Conservation (phyloP, 768 basidiomycete species). For the Xanthoconium purpureum region DNA sequence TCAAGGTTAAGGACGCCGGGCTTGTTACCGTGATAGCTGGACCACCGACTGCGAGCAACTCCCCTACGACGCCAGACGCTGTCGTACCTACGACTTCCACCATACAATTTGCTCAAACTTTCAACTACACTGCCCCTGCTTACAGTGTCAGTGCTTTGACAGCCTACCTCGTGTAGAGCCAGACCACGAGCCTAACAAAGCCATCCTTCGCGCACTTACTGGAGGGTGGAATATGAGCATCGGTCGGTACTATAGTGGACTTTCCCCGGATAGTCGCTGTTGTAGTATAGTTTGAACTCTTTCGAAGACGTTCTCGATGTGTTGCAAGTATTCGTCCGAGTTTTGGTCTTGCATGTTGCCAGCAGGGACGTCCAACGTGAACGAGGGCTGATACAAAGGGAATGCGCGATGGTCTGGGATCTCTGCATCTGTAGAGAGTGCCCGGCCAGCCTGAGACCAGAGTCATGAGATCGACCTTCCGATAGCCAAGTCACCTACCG, state of each 20-base stretch:
- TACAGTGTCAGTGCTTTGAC: constrained; percentile 40
- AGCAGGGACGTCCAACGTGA: constrained; percentile 70
- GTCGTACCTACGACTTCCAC: constrained; percentile 45
- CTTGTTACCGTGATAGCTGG: constrained; percentile 52
- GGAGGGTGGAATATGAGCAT: neutral
- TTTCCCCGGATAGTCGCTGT: constrained; percentile 11
- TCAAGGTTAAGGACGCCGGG: constrained; percentile 44
- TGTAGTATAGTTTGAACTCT: constrained; percentile 28
- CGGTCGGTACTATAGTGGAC: neutral
- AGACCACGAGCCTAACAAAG: neutral
- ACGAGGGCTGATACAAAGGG: constrained; percentile 74
- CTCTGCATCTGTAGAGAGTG: constrained; percentile 53
- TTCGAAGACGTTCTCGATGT: constrained; percentile 42
- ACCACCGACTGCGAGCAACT: constrained; percentile 49
- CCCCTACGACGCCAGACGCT: constrained; percentile 45
- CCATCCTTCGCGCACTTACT: neutral
- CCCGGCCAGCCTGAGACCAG: constrained; percentile 46
- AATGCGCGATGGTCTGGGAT: constrained; percentile 79
- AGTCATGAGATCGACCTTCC: neutral
- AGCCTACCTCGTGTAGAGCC: neutral
- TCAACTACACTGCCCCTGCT: constrained; percentile 54
- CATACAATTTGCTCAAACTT: constrained; percentile 47
- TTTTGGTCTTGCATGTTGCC: constrained; percentile 79
- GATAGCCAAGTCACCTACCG: constrained; percentile 44
- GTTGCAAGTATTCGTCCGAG: constrained; percentile 50